Evolutionary conservation across 2,329 filamentous ascomycete species (phyloP).

Genomic region (Mycosphaerella arachidis): DNA sequence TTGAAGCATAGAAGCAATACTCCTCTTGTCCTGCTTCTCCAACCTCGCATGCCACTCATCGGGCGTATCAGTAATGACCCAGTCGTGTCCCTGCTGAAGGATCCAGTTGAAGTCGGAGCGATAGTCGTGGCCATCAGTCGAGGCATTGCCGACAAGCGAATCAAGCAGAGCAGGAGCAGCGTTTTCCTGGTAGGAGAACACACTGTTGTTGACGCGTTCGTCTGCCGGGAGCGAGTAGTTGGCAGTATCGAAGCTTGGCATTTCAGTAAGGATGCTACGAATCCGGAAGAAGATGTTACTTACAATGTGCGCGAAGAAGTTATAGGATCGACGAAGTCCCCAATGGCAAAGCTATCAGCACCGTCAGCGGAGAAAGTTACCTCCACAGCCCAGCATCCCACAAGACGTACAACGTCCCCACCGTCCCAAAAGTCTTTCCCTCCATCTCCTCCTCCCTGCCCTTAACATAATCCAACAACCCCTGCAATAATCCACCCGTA

Average conservation of each 20-base stretch:
- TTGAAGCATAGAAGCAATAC: slow-evolving; percentile 14
- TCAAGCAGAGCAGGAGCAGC: slow-evolving; percentile 13
- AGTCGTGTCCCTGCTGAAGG: slow-evolving; percentile 15
- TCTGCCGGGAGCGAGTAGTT: slow-evolving; percentile 14
- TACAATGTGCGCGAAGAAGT: not conserved
- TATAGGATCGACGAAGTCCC: slow-evolving; percentile 15
- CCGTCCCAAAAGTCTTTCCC: not conserved
- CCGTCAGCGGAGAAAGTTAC: too few species aligned
- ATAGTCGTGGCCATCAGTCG: slow-evolving; percentile 17
- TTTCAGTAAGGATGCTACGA: not conserved
- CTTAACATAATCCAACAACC: not conserved
- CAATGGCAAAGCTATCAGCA: slow-evolving; percentile 7
- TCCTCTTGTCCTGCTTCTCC: slow-evolving; percentile 15
- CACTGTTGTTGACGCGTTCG: slow-evolving; percentile 9
- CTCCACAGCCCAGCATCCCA: not conserved
- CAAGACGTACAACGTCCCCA: not conserved
- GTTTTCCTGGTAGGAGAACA: slow-evolving; percentile 11
- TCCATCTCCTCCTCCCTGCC: not conserved
- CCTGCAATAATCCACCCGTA: not conserved
- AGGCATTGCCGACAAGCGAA: slow-evolving; percentile 6
- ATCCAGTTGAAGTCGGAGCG: slow-evolving; percentile 20
- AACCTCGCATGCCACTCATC: slow-evolving; percentile 19
- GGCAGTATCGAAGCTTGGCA: slow-evolving; percentile 11
- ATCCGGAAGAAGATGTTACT: not conserved
- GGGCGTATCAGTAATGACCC: slow-evolving; percentile 21